Conservation (phyloP, 192 early-diverging fungal species). For the Lobulomyces angularis region DNA sequence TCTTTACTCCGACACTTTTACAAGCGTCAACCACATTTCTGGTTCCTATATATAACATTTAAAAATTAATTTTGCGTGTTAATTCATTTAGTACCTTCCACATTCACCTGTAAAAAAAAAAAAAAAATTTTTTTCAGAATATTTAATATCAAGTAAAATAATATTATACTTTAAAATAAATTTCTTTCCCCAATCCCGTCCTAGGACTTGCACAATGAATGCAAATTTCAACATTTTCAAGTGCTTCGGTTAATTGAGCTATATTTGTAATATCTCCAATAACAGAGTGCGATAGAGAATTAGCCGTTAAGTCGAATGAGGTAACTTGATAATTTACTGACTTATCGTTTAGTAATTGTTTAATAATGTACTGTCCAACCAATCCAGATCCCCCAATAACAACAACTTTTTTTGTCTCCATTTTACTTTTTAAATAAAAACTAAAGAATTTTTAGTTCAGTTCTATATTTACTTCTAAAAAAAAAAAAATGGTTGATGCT, state of each 20-base stretch:
- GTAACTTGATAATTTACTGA: too few species aligned
- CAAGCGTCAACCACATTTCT: conserved; percentile 70
- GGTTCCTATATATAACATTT: too few species aligned
- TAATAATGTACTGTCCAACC: conserved; percentile 64
- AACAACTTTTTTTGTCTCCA: conserved; percentile 10
- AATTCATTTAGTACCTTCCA: too few species aligned
- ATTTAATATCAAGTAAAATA: neutral
- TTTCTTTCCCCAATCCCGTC: conserved; percentile 51
- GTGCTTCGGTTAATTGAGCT: conserved; percentile 39
- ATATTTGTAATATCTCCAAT: conserved; percentile 48
- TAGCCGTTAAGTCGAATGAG: conserved; percentile 66
- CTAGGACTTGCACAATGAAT: conserved; percentile 88
- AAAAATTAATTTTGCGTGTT: too few species aligned
- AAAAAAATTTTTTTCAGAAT: conserved; percentile 59
- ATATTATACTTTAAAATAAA: conserved; percentile 51
- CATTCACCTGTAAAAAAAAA: too few species aligned
- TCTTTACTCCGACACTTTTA: conserved; percentile 40
- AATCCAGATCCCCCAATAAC: conserved; percentile 81
- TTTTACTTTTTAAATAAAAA: neutral
- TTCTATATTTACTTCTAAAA: too few species aligned
- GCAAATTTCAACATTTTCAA: conserved; percentile 52
- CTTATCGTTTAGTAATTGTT: conserved; percentile 55
- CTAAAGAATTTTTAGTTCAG: neutral
- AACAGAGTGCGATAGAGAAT: conserved; percentile 15
- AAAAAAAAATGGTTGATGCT: too few species aligned